Percentiles rank a stretch among this genome's conserved stretches.
Conservation (phyloP, 306 rosid species). For the Corylus avellana region DNA sequence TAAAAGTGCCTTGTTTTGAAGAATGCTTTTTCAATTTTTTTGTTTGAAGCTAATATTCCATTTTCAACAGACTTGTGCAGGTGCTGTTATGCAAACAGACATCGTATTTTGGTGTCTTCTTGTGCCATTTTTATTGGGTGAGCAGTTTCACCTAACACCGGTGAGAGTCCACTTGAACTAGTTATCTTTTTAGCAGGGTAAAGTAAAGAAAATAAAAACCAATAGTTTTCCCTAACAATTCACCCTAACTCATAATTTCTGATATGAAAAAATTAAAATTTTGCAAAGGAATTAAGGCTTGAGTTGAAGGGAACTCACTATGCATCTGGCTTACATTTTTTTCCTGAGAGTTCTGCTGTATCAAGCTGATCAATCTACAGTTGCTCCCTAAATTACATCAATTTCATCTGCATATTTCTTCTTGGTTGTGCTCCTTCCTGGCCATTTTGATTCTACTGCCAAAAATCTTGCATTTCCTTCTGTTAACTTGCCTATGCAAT, state of each 20-base stretch:
- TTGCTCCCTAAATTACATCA: background rate
- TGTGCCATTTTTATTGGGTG: conserved; percentile 60
- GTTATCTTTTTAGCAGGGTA: background rate
- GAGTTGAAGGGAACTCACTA: background rate
- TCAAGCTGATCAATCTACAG: background rate
- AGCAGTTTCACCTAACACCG: conserved; percentile 57
- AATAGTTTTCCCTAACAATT: background rate
- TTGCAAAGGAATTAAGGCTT: background rate
- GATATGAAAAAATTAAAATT: background rate
- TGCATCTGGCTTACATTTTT: background rate
- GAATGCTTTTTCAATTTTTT: background rate
- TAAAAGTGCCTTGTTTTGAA: background rate
- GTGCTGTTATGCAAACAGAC: conserved; percentile 80
- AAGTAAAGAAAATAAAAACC: background rate
- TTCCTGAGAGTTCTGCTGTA: background rate
- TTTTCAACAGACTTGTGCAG: conserved; percentile 68
- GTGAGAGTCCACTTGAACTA: conserved; percentile 36
- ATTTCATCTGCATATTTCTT: background rate
- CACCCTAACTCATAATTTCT: background rate
- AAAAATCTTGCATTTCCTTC: background rate
- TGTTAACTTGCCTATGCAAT: background rate
- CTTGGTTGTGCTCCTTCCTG: background rate
- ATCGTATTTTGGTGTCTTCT: conserved; percentile 81
- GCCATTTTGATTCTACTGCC: background rate
- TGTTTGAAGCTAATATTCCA: conserved; percentile 28